Evolutionary conservation across 179 eudicot genomes (phyloP).

Genomic region (Spergularia azorica): DNA sequence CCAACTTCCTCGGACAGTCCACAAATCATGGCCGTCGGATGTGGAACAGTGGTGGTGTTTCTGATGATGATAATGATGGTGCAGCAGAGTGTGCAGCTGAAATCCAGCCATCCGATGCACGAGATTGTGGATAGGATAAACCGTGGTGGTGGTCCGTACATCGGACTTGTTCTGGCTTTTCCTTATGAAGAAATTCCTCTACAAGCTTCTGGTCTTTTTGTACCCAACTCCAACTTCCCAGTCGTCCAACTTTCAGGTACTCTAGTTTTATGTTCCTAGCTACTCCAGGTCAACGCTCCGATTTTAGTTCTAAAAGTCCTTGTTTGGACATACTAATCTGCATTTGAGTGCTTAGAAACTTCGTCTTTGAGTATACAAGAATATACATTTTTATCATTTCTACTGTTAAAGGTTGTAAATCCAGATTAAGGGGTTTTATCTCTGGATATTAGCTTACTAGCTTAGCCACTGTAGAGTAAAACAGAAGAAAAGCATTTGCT

Average conservation of each 20-base stretch:
- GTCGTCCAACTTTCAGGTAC: conserved; percentile 44
- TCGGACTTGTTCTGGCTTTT: conserved; percentile 51
- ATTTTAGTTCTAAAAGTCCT: background rate
- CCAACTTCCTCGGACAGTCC: background rate
- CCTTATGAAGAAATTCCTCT: conserved; percentile 48
- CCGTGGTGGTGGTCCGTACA: conserved; percentile 39
- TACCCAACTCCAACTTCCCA: conserved; percentile 40
- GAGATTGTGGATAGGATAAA: conserved; percentile 40
- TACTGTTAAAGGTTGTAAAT: too few relatives aligned
- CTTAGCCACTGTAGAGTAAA: too few relatives aligned
- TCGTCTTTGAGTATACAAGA: too few relatives aligned
- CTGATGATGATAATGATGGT: conserved; percentile 22
- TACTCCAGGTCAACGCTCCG: background rate
- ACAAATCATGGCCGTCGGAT: conserved; percentile 18
- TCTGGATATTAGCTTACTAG: too few relatives aligned
- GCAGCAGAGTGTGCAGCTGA: conserved; percentile 36
- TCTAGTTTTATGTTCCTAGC: conserved; percentile 3
- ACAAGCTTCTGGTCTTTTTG: conserved; percentile 40
- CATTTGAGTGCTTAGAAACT: too few relatives aligned
- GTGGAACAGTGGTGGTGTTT: background rate
- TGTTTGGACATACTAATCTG: too few relatives aligned
- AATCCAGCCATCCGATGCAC: conserved; percentile 42
- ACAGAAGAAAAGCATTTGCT: too few relatives aligned
- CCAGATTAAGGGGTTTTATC: too few relatives aligned
- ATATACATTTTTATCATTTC: too few relatives aligned